Evolutionary conservation across 305 asterid genomes (phyloP), one percentile per base, ranked within the genome.

Genomic region (Plantago lanceolata): DNA sequence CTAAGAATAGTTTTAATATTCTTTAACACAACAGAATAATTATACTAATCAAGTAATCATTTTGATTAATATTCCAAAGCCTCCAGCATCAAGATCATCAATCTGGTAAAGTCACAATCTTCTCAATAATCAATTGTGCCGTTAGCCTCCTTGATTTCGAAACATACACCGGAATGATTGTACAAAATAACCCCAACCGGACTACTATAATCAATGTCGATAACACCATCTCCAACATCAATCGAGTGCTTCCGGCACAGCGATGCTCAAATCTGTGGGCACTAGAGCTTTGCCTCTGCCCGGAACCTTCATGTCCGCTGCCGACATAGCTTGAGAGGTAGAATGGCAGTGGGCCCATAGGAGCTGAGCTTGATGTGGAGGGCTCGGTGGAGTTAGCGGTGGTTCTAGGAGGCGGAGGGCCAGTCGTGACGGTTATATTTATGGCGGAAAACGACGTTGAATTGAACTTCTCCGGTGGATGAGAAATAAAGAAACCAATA

Each of bases 141-240:
- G 82, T 73, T 87, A 88, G 16, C 89, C 91, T 18, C 64, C 68
- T 77, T 81, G 29, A 82, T 81, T 57, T 79, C 89, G 28, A 84
- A 87, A 66, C 84, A 89, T 59, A 68, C 76, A 51, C 82, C 87
- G 0, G 85, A 82, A 78, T 82, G 82, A 61, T 87, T 87, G 75
- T 84, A 84, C 82, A 84, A 52, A 35, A 85, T 76, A 74, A 81
- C 84, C 37, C 90, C 93, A 21, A 83, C 81, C 1, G 90, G 87
- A 6, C 94, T 91, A 15, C 94, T 78, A 73, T 85, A 88, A 37
- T 88, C 91, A 1, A 89, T 94, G 64, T 88, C 96, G 1, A 88
- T 74, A 59, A 85, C 96, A 4, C 96, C 91, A 0, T 90, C 96
- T 7, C 90, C 90, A 6, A 85, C 87, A 40, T 87, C 93, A 0